A percentile compares a stretch with the other conserved stretches of the same genome.
These are phyloP conservation scores for Rhodotorula sp. DNA, from an alignment of 1,284 basidiomycete genomes.

Conservation along the genomic window DNA sequence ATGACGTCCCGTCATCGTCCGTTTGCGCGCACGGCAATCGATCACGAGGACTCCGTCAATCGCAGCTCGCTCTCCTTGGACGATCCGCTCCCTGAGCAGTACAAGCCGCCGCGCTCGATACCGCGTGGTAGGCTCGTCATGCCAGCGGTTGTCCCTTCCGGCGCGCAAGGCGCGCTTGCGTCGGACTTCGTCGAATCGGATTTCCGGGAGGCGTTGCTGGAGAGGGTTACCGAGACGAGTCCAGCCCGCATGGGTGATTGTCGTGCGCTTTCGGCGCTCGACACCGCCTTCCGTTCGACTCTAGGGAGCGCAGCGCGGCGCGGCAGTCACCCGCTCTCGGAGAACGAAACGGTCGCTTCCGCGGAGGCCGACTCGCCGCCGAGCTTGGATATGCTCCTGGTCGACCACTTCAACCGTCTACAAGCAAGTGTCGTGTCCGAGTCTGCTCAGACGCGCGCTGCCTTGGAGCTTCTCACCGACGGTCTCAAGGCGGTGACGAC, in stretches of 20 bases:
- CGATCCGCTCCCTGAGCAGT: slow-evolving; percentile 25
- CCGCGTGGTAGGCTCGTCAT: slow-evolving; percentile 5
- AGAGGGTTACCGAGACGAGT: background rate
- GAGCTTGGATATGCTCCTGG: no score
- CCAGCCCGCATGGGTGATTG: slow-evolving; percentile 14
- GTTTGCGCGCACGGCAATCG: background rate
- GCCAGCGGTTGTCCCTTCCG: background rate
- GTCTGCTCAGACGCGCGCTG: no score
- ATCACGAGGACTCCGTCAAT: background rate
- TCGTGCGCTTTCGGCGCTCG: background rate
- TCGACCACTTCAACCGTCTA: no score
- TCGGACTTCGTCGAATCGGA: background rate
- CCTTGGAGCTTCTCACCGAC: no score
- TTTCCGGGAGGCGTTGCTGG: background rate
- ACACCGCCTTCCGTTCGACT: background rate
- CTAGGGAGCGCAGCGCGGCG: background rate
- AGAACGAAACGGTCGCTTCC: no score
- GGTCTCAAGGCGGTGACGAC: no score
- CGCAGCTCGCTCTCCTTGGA: slow-evolving; percentile 11
- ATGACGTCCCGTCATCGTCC: background rate
- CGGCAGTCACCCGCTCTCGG: no score
- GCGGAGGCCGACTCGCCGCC: no score
- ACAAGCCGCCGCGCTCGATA: background rate
- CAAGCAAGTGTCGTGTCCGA: no score
- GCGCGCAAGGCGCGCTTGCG: background rate